Base-by-base conservation (phyloP, 441 rosid genomes). In the Gossypium laxum region DNA sequence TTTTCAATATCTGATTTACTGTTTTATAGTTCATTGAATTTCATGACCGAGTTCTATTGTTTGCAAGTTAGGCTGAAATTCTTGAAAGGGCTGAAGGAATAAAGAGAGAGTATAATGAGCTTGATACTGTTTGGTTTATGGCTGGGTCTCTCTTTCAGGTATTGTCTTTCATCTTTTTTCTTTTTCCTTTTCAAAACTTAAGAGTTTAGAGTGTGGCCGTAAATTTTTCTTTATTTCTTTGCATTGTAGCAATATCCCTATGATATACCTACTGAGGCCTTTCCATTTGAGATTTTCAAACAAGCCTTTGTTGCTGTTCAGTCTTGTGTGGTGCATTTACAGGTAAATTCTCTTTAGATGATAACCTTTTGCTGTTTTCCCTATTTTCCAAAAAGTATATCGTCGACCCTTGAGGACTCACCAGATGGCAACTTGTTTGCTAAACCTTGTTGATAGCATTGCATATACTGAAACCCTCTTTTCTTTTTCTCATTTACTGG, bases 141-240 rank as follows among this genome's bases (percentile, higher is more conserved):
- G 96, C 94, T 74, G 98, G 98, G 67, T 93, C 98, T 71, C 82
- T 89, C 76, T 93, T 93, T 88, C 98, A 91, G 96, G 97, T 91
- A 78, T 71, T 7, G 48, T 28, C 50, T 60, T 71, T 51, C 38
- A 5, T 38, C 45, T 7, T 38, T 38, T 38, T 67, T 19, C 5
- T 69, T 47, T 73, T 74, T 51, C 24, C 50, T 8, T 63, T 30
- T 18, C 11, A 52, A 15, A 51, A 21, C 10, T 28, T 50, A 24
- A 24, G 28, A 34, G 60, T 54, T 18, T 0, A 14, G 14, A 38
- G 21, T 21, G 28, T 22, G 22, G 60, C 8, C 17, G 1, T 12
- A 30, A 66, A 22, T 11, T 0, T 52, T 63, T 51, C 7, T 8
- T 32, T 12, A 32, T 22, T 34, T 30, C 32, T 52, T 34, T 21